Base-by-base conservation (phyloP, 129 eudicot genomes). In the Helichrysum umbraculigerum region DNA sequence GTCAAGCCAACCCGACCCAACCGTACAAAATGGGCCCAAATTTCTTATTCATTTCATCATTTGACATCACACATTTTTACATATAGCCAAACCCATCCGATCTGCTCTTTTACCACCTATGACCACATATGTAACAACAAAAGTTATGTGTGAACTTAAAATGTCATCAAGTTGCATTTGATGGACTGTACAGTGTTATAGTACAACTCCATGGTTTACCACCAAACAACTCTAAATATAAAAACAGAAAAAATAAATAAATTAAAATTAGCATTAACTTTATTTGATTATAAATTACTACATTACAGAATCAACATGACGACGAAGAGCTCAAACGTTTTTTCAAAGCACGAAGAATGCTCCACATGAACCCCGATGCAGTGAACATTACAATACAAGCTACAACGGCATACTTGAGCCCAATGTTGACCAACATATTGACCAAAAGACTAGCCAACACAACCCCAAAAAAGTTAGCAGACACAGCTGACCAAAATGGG, bases 351-450 rank as follows among this genome's bases (percentile, higher is more conserved):
- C 98, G 92, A 62, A 91, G 97, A 21, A 86, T 54, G 51, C 88
- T 91, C 98, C 98, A 93, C 98, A 93, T 93, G 85, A 91, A 93
- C 15, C 91, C 90, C 20, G 97, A 93, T 44, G 92, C 81, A 63
- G 84, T 19, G 61, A 95, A 95, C 59, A 95, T 81, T 42, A 89
- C 12, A 0, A 87, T 29, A 80, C 96, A 96, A 58, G 94, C 88
- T 56, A 86, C 58, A 73, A 86, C 19, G 14, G 97, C 97, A 54
- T 95, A 89, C 85, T 91, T 95, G 81, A 95, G 90, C 5, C 99
- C 99, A 29, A 95, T 90, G 75, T 91, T 95, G 66, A 95, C 96
- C 61, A 95, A 72, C 89, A 95, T 83, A 84, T 95, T 95, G 50
- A 95, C 99, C 71, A 95, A 85, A 75, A 95, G 94, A 20, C 96